Evolutionary conservation across 768 basidiomycete genomes (phyloP), one percentile per base, ranked within the genome.

Genomic region (Podaxis sp.): DNA sequence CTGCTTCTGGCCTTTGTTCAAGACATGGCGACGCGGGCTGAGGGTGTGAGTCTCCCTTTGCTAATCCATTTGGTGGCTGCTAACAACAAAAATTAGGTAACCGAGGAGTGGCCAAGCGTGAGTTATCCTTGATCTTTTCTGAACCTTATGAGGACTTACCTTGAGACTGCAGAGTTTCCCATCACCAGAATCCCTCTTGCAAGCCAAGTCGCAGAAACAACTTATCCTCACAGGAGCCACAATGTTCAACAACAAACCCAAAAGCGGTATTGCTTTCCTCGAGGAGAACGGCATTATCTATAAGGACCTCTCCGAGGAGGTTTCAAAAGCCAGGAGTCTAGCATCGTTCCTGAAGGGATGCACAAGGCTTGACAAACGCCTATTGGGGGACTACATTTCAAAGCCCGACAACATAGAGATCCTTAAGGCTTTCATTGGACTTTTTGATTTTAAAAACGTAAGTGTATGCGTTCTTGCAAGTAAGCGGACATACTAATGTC

Each of bases 281-380:
- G 94, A 98, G 70, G 93, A 97, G 68, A 89, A 96, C 68, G 86
- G 86, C n/a, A 77, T 99, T 44, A 91, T 99, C 61, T 89, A 90
- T 69, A 74, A 79, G 4, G 85, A 91, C 62, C 72, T 85, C 35
- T 82, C 83, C 18, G 72, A 79, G 14, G 80, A 76, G 11, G 74
- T 83, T 18, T 78, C 90, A 5, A 85, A 82, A 57, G 70, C 81
- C 2, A 80, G 79, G 53, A 91, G 89, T 65, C 79, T 98, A 27
- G 96, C 97, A 5, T 82, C 69, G 50, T 97, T 98, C 71, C 75
- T 99, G 61, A 95, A 95, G 74, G 86, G 79, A 46, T 91, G 88
- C 54, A 86, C 89, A 5, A 78, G 90, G 50, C 77, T 98, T 32
- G 95, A 99, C 73, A 99, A 99, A 76, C 90, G 91, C 54, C 74